Conservation (phyloP, 495 filamentous ascomycete species). For the Podospora fimiseda region DNA sequence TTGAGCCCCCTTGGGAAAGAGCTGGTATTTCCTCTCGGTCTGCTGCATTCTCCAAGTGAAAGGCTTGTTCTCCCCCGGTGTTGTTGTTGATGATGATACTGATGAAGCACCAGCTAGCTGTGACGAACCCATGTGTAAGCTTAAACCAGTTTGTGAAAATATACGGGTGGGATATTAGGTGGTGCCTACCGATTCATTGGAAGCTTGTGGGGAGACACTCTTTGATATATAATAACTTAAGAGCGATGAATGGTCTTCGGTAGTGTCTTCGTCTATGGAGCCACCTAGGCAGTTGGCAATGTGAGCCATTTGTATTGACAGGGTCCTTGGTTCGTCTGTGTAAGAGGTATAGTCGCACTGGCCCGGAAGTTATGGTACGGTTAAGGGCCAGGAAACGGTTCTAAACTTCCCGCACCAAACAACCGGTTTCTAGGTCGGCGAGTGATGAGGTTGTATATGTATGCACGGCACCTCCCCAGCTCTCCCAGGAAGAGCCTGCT, state of each 20-base stretch:
- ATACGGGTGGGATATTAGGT: conserved; percentile 19
- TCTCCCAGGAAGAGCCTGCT: conserved; percentile 16
- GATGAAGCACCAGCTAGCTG: conserved; percentile 30
- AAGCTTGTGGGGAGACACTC: conserved; percentile 34
- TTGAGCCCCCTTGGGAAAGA: conserved; percentile 45
- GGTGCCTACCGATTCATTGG: conserved; percentile 42
- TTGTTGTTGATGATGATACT: not conserved
- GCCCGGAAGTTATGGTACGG: conserved; percentile 23
- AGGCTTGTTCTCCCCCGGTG: conserved; percentile 32
- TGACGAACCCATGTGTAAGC: conserved; percentile 20
- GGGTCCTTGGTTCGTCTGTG: conserved; percentile 16
- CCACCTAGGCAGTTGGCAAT: conserved; percentile 39
- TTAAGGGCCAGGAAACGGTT: conserved; percentile 21
- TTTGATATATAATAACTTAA: conserved; percentile 43
- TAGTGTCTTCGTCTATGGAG: conserved; percentile 26
- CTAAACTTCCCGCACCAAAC: conserved; percentile 14
- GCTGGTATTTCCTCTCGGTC: conserved; percentile 45
- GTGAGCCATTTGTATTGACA: conserved; percentile 40
- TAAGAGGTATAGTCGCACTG: conserved; percentile 29
- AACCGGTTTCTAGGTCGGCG: conserved; percentile 23
- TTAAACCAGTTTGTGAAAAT: conserved; percentile 13
- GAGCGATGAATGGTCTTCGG: conserved; percentile 29
- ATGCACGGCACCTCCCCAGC: conserved; percentile 13
- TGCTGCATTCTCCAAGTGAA: conserved; percentile 50
- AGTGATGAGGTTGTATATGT: conserved; percentile 28